Evolutionary conservation across 73 alveolate species (phyloP), one percentile per base, ranked within the genome.

Genomic region (Stentor roeselii): DNA sequence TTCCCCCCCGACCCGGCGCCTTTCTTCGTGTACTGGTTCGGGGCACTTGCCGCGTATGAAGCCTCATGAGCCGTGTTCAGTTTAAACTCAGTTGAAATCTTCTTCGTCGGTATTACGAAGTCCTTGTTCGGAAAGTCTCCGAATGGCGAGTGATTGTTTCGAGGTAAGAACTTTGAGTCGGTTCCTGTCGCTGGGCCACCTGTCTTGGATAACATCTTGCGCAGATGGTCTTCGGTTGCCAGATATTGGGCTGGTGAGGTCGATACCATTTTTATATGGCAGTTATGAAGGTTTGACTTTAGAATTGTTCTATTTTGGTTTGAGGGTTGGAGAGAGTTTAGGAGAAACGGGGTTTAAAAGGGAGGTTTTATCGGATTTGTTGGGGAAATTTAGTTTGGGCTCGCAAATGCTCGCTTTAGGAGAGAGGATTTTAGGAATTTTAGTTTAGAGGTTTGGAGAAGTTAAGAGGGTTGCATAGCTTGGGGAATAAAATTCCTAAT

Each of bases 101-200:
- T 15, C 39, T 39, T 76, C 21, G 60, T 21, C 11, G 84, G 84
- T 36, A 76, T 41, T 31, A 39, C 37, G 89, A 92, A 93, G 50
- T 94, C 98, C 21, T 50, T 50, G 59, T 86, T 93, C 2, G 99
- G 99, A 91, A 97, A 97, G 84, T 97, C 99, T 31, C 99, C 99
- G 83, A 97, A 97, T 27, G 99, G 98, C 21, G 98, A 92, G 86
- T 94, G 98, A 78, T 89, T 85, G 78, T 84, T 86, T 60, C 83
- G 82, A 37, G 94, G 94, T 75, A 76, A 67, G 80, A 27, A 67
- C 34, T 67, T 67, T 1, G 14, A n/a, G 2, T 34, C 80, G 41
- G 50, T 67, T 67, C 41, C 80, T 15, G 14, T 27, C 21, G 41
- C 14, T 67, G 80, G 80, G 42, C 80, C 80, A 21, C 80, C 80